Conservation (phyloP, 768 basidiomycete species). For the Lepiota subincarnata region DNA sequence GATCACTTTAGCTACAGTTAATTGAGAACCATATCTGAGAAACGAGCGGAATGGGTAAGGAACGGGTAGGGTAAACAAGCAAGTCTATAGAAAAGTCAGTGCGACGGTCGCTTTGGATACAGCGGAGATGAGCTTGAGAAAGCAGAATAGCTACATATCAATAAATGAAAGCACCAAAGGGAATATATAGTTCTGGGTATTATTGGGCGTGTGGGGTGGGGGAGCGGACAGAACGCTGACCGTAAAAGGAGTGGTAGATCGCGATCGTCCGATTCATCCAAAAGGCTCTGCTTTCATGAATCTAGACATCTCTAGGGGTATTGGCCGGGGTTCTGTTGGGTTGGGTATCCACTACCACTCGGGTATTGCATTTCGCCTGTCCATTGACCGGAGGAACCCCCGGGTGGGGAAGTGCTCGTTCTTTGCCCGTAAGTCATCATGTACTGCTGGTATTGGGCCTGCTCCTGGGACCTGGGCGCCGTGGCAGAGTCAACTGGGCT, state of each 20-base stretch:
- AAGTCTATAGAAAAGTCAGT: neutral
- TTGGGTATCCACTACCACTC: neutral
- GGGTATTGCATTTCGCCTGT: constrained; percentile 7
- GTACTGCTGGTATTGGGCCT: constrained; percentile 31
- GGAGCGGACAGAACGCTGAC: neutral
- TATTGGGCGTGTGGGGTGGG: neutral
- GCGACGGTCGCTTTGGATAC: constrained; percentile 1
- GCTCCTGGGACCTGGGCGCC: constrained; percentile 24
- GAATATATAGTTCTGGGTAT: constrained; percentile 10
- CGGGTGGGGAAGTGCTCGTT: constrained; percentile 10
- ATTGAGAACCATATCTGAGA: neutral
- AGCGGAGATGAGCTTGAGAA: constrained; percentile 1
- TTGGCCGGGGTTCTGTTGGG: constrained; percentile 9
- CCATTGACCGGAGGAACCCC: constrained; percentile 3
- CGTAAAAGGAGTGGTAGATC: neutral
- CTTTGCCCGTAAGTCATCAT: constrained; percentile 23
- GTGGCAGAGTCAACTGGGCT: constrained; percentile 28
- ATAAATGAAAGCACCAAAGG: constrained; percentile 8
- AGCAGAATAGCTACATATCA: constrained; percentile 6
- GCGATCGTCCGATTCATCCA: constrained; percentile 2
- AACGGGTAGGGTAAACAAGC: neutral
- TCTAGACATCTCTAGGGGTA: constrained; percentile 1
- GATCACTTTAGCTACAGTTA: constrained; percentile 8
- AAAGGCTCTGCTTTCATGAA: constrained; percentile 1
- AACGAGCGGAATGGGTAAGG: neutral